phyloP scores from a whole-genome alignment of 2,329 filamentous ascomycete species.

The Sclerotinia spermophila region DNA sequence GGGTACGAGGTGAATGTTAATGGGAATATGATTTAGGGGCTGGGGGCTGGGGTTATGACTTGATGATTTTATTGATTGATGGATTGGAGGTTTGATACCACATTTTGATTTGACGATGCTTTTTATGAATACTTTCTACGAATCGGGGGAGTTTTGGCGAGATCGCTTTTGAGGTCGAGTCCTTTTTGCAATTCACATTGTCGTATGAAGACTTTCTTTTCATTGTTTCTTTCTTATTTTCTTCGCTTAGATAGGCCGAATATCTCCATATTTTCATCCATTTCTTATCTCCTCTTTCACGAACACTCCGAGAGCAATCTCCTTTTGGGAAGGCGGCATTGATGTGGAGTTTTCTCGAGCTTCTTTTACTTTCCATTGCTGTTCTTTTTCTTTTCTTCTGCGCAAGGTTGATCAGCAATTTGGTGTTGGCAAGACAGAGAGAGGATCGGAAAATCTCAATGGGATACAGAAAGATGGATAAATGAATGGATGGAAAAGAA shows the following conservation, averaged over 20 bases:
- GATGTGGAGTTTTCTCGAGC: not conserved
- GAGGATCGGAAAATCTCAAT: not conserved
- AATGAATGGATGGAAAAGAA: not conserved
- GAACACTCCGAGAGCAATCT: not conserved
- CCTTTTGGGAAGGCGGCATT: not conserved
- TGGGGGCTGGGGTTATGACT: not conserved
- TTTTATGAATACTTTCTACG: not conserved
- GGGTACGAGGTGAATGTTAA: conserved; percentile 81
- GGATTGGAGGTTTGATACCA: conserved; percentile 9
- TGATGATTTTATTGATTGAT: not conserved
- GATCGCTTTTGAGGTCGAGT: not conserved
- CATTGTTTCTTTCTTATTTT: not conserved
- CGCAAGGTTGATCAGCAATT: not conserved
- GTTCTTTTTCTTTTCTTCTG: not conserved
- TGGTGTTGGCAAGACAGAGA: not conserved
- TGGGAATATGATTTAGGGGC: conserved; percentile 63
- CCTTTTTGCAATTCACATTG: not conserved
- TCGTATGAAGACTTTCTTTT: not conserved
- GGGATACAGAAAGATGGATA: not conserved
- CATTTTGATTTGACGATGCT: not conserved
- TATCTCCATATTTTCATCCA: not conserved
- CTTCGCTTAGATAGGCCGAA: not conserved
- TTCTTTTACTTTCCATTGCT: not conserved
- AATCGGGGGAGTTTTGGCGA: not conserved
- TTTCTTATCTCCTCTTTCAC: not conserved